These are phyloP conservation scores for Triticum dicoccoides DNA, from an alignment of 176 grass and related monocot species.

Conservation along the genomic window DNA sequence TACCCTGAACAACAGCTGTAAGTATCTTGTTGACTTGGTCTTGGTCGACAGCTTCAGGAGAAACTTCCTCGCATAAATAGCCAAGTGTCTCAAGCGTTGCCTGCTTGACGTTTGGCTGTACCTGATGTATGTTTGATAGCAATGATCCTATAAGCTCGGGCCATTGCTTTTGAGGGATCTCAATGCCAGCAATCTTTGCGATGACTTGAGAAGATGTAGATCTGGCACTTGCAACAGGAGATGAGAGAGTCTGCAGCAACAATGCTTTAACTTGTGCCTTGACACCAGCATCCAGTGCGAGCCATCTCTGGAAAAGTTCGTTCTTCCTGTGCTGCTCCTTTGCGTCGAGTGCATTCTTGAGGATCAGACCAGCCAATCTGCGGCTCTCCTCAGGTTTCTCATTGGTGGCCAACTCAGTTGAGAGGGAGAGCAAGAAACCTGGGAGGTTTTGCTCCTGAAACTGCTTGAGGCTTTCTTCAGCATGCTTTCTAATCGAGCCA, in stretches of 20 bases:
- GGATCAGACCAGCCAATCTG: constrained; percentile 71
- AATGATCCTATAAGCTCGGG: constrained; percentile 69
- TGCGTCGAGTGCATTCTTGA: constrained; percentile 80
- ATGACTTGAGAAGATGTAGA: constrained; percentile 86
- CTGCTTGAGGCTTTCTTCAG: constrained; percentile 83
- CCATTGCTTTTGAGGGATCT: constrained; percentile 82
- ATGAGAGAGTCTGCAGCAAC: constrained; percentile 67
- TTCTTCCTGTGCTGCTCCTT: constrained; percentile 82
- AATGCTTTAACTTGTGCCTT: constrained; percentile 72
- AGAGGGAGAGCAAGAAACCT: constrained; percentile 64
- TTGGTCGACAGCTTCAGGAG: constrained; percentile 73
- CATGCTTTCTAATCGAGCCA: constrained; percentile 53
- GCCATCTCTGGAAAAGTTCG: constrained; percentile 80
- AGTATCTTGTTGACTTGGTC: constrained; percentile 85
- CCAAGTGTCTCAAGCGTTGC: constrained; percentile 78
- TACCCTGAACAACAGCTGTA: constrained; percentile 90
- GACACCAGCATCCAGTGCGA: constrained; percentile 53
- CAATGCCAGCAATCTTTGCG: constrained; percentile 79
- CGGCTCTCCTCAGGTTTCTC: constrained; percentile 78
- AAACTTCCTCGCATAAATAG: constrained; percentile 84
- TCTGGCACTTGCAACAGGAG: constrained; percentile 70
- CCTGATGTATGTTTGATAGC: constrained; percentile 78
- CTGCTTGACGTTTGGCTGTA: constrained; percentile 70
- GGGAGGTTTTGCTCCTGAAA: constrained; percentile 89
- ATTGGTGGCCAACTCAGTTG: constrained; percentile 59